A percentile compares a stretch with the other conserved stretches of the same genome.
Evolutionary conservation across 345 rosid genomes (phyloP).

Genomic region (Laguncularia racemosa): DNA sequence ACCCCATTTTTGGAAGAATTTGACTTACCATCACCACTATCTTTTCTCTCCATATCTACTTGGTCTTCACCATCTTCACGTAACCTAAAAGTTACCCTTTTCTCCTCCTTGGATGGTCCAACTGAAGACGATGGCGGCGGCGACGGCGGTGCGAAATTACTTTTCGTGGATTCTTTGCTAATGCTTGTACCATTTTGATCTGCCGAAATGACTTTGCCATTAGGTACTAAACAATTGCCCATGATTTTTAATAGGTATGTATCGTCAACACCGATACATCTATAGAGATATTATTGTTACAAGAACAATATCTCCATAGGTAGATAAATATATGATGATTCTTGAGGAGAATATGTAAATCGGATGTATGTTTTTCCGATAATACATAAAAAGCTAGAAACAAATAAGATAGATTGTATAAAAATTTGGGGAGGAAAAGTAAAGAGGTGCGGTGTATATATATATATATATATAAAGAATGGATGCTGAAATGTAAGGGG

Average conservation of each 20-base stretch:
- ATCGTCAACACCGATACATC: too few relatives aligned
- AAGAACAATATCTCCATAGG: too few relatives aligned
- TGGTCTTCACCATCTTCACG: constrained; percentile 8
- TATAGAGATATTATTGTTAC: too few relatives aligned
- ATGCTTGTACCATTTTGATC: too few relatives aligned
- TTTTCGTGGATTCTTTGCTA: constrained; percentile 6
- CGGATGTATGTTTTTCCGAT: too few relatives aligned
- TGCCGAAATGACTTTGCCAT: constrained; percentile 2
- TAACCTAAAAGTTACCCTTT: constrained; percentile 21
- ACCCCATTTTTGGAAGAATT: constrained; percentile 8
- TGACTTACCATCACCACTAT: constrained; percentile 3
- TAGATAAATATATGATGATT: too few relatives aligned
- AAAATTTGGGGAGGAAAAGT: background rate
- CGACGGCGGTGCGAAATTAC: background rate
- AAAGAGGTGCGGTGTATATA: constrained; percentile 1
- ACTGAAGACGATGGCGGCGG: background rate
- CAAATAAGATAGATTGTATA: background rate
- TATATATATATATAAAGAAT: constrained; percentile 10
- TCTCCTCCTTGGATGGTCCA: constrained; percentile 5
- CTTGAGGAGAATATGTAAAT: too few relatives aligned
- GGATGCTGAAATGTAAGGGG: background rate
- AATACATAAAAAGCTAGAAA: background rate
- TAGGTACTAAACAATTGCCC: constrained; percentile 32
- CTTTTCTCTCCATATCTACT: background rate
- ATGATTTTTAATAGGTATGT: constrained; percentile 1